These are phyloP conservation scores for Ganoderma lucidum DNA, from an alignment of 1,284 basidiomycete genomes.

Conservation along the genomic window DNA sequence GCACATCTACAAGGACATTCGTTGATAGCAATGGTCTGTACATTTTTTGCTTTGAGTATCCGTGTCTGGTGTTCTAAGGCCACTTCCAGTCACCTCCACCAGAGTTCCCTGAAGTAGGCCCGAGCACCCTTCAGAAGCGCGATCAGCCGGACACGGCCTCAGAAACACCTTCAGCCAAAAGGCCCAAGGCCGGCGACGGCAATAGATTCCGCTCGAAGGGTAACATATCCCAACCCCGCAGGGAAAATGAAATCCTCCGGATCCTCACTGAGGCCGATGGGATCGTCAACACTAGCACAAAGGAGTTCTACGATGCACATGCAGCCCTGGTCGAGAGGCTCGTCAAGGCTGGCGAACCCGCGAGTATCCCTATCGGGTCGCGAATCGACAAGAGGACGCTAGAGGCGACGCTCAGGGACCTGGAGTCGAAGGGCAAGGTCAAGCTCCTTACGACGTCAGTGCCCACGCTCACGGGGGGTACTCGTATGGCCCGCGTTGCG, in stretches of 20 bases:
- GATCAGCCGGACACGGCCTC: slow-evolving; percentile 25
- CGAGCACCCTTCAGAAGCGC: slow-evolving; percentile 23
- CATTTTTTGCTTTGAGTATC: not conserved
- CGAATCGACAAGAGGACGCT: slow-evolving; percentile 79
- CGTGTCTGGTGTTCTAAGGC: not conserved
- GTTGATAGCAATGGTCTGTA: slow-evolving; percentile 29
- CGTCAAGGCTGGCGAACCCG: slow-evolving; percentile 63
- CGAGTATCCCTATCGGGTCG: slow-evolving; percentile 71
- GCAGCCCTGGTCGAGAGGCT: slow-evolving; percentile 63
- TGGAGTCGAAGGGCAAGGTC: slow-evolving; percentile 70
- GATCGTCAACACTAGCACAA: slow-evolving; percentile 68
- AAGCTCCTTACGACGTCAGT: slow-evolving; percentile 71
- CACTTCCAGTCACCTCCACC: slow-evolving; percentile 22
- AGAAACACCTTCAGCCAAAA: slow-evolving; percentile 34
- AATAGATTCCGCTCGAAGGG: slow-evolving; percentile 48
- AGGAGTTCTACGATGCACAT: slow-evolving; percentile 74
- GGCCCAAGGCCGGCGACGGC: slow-evolving; percentile 31
- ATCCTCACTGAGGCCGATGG: slow-evolving; percentile 70
- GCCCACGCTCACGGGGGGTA: slow-evolving; percentile 58
- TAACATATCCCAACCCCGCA: slow-evolving; percentile 77
- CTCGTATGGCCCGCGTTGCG: slow-evolving; percentile 62
- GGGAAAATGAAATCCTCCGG: slow-evolving; percentile 78
- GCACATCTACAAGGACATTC: slow-evolving; percentile 14
- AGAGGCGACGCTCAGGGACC: slow-evolving; percentile 59
- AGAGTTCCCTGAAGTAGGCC: slow-evolving; percentile 11